A percentile compares a stretch with the other conserved stretches of the same genome.
phyloP scores from a whole-genome alignment of 2,329 filamentous ascomycete species.

The Juglanconis oblonga region DNA sequence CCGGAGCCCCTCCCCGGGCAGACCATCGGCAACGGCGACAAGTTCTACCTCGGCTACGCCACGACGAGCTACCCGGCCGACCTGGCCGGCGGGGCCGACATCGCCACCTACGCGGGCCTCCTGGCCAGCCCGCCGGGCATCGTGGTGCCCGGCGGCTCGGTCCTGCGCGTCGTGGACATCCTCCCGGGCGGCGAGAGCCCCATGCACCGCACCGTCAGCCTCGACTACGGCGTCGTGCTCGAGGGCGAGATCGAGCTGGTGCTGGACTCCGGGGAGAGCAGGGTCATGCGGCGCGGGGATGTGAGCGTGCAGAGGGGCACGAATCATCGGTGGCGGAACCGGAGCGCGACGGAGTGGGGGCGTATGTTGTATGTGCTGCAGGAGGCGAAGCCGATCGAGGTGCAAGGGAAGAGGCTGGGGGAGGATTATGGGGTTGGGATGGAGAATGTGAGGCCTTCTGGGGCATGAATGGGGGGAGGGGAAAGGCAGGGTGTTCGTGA shows the following conservation, averaged over 20 bases:
- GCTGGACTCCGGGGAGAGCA: slow-evolving; percentile 43
- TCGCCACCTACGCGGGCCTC: slow-evolving; percentile 41
- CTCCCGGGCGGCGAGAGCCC: slow-evolving; percentile 35
- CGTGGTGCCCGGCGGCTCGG: slow-evolving; percentile 40
- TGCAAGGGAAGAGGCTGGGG: slow-evolving; percentile 23
- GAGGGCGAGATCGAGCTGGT: slow-evolving; percentile 47
- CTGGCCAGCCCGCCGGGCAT: slow-evolving; percentile 46
- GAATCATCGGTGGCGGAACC: slow-evolving; percentile 41
- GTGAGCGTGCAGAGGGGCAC: slow-evolving; percentile 47
- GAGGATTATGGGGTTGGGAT: slow-evolving; percentile 27
- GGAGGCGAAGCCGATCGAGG: slow-evolving; percentile 24
- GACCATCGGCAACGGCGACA: slow-evolving; percentile 34
- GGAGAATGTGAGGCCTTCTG: slow-evolving; percentile 19
- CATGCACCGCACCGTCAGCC: slow-evolving; percentile 44
- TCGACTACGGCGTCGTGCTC: slow-evolving; percentile 49
- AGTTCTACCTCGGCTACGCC: slow-evolving; percentile 34
- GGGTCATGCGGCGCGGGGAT: slow-evolving; percentile 42
- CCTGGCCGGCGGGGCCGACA: slow-evolving; percentile 42
- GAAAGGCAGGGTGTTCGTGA: neutral
- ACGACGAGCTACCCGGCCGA: slow-evolving; percentile 45
- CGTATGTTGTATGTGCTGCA: slow-evolving; percentile 36
- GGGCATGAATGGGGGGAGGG: slow-evolving; percentile 1
- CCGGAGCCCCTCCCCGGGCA: slow-evolving; percentile 22
- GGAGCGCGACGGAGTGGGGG: slow-evolving; percentile 36
- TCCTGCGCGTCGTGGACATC: slow-evolving; percentile 45